Conservation (phyloP, 768 basidiomycete species). For the Xerocomus spinulosus region DNA sequence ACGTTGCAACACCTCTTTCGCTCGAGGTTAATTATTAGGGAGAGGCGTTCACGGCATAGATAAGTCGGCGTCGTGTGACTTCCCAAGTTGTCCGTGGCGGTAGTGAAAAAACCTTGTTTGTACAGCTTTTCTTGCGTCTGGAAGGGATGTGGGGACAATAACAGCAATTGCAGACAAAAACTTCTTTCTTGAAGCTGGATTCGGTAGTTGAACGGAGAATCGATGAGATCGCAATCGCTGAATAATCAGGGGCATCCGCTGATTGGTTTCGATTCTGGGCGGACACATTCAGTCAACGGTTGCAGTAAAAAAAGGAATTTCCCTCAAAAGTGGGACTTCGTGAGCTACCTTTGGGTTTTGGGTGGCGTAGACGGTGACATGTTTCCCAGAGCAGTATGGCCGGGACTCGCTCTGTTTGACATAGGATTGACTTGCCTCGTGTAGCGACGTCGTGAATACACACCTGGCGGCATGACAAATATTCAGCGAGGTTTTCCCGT, state of each 20-base stretch:
- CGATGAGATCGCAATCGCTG: not conserved
- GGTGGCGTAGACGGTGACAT: not conserved
- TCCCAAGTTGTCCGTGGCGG: slow-evolving; percentile 13
- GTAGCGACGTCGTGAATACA: not conserved
- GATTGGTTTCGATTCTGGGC: not conserved
- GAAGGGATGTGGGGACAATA: not conserved
- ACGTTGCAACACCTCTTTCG: slow-evolving; percentile 11
- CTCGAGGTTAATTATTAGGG: not conserved
- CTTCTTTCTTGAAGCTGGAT: not conserved
- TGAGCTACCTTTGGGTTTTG: not conserved
- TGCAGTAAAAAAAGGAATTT: not conserved
- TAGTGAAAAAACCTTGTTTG: slow-evolving; percentile 10
- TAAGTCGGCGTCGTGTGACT: slow-evolving; percentile 21
- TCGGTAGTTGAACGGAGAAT: slow-evolving; percentile 1
- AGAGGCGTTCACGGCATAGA: slow-evolving; percentile 17
- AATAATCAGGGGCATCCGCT: not conserved
- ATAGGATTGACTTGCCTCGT: not conserved
- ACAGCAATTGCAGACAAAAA: not conserved
- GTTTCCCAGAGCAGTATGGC: not conserved
- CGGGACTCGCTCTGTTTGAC: not conserved
- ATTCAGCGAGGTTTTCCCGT: not conserved
- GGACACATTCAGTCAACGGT: slow-evolving; percentile 4
- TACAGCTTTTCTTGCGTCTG: not conserved
- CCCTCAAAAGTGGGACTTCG: not conserved
- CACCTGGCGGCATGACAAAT: not conserved